A percentile compares a stretch with the other conserved stretches of the same genome.
Conservation (phyloP, 345 rosid species). For the Eucalyptus shirleyi region DNA sequence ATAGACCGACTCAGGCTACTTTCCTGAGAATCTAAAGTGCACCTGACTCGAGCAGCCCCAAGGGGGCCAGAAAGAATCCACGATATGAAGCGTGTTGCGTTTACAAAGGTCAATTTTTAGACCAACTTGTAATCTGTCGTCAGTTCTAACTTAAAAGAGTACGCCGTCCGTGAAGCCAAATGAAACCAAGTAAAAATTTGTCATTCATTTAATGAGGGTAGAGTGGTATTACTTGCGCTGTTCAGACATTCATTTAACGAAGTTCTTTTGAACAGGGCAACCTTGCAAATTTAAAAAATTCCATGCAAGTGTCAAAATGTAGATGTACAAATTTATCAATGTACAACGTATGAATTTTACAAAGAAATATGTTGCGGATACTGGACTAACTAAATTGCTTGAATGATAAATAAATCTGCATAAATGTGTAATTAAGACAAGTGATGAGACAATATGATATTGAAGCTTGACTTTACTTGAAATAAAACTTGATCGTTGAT, state of each 20-base stretch:
- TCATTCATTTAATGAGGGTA: background rate
- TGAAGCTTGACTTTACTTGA: background rate
- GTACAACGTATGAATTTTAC: background rate
- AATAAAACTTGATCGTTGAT: background rate
- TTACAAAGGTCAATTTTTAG: background rate
- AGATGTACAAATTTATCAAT: background rate
- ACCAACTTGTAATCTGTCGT: background rate
- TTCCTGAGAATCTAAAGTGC: background rate
- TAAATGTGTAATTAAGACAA: background rate
- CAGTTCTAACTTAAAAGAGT: background rate
- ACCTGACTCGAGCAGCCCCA: background rate
- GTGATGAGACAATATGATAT: background rate
- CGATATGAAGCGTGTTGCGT: background rate
- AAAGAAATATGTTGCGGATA: slow-evolving; percentile 31
- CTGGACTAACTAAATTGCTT: background rate
- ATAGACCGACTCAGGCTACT: background rate
- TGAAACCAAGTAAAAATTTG: background rate
- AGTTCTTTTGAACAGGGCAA: background rate
- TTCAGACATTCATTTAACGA: background rate
- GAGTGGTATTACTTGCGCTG: background rate
- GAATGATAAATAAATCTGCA: background rate
- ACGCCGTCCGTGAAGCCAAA: background rate
- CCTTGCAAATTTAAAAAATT: background rate
- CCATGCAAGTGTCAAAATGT: background rate
- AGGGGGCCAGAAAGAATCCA: background rate